Evolutionary conservation across 208 protist species (phyloP).

Genomic region (Wallacemonas sp.): DNA sequence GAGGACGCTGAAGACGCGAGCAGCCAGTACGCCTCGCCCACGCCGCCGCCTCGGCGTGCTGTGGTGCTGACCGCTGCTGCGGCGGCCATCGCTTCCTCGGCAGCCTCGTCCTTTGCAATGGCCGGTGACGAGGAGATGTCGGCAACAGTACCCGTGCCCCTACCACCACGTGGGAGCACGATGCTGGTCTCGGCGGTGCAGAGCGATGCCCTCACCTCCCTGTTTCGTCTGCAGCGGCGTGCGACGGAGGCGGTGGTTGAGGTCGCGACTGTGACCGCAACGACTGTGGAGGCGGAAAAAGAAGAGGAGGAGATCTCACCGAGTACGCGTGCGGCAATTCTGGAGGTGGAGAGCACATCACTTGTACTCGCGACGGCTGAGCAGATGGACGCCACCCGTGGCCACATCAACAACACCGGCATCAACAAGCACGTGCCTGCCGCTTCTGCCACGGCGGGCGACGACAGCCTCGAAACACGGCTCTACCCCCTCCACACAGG

Average conservation of each 20-base stretch:
- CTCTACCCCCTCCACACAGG: background rate
- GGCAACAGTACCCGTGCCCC: background rate
- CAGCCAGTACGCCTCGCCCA: conserved; percentile 20
- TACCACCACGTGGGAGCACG: conserved; percentile 5
- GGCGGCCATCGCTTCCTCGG: background rate
- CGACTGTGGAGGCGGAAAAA: background rate
- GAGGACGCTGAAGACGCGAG: background rate
- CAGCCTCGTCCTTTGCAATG: background rate
- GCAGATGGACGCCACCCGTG: background rate
- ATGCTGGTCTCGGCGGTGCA: conserved; percentile 6
- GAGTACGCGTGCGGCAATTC: too few relatives aligned
- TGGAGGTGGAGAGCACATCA: background rate
- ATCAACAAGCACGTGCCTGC: background rate
- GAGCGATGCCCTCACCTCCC: conserved; percentile 6
- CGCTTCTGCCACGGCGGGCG: background rate
- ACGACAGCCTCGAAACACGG: conserved; percentile 11
- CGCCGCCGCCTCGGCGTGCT: conserved; percentile 49
- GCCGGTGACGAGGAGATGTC: background rate
- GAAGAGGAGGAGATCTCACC: background rate
- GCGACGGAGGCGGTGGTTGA: background rate
- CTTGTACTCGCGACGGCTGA: background rate
- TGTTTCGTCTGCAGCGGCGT: conserved; percentile 7
- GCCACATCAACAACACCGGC: too few relatives aligned
- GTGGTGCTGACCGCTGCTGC: conserved; percentile 40
- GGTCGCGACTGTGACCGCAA: background rate